Conservation (phyloP, 2,329 filamentous ascomycete genomes). For the Pseudogymnoascus destructans region DNA sequence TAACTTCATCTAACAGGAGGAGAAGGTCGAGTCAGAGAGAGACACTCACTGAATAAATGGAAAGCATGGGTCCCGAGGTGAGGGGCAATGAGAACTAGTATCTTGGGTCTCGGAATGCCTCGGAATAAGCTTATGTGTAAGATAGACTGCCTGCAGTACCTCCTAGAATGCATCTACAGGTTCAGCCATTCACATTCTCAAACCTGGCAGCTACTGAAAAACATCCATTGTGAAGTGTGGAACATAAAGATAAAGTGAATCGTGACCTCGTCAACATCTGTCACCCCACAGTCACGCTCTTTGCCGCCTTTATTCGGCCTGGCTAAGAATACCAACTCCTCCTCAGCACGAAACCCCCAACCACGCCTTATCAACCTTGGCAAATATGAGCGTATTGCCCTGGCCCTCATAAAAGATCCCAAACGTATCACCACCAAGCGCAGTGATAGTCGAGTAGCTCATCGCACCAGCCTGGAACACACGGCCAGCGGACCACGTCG, state of each 20-base stretch:
- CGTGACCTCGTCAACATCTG: neutral
- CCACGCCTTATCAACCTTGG: neutral
- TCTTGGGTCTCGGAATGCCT: neutral
- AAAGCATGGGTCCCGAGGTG: neutral
- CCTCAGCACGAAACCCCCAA: neutral
- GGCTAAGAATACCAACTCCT: neutral
- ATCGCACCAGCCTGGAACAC: neutral
- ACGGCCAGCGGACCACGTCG: neutral
- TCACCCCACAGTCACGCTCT: neutral
- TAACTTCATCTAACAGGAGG: neutral
- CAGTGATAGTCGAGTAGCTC: neutral
- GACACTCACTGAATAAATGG: neutral
- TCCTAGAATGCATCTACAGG: neutral
- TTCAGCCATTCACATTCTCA: neutral
- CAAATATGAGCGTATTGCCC: neutral
- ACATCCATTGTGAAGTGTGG: neutral
- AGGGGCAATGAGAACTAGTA: neutral
- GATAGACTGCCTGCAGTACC: neutral
- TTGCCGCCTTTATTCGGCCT: neutral
- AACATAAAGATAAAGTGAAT: neutral
- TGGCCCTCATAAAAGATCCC: neutral
- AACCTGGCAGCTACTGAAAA: neutral
- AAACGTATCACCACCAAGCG: neutral
- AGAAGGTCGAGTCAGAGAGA: neutral
- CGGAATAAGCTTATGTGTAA: neutral